phyloP scores from a whole-genome alignment of 495 filamentous ascomycete genomes.

The Lasiosphaeris hirsuta region DNA sequence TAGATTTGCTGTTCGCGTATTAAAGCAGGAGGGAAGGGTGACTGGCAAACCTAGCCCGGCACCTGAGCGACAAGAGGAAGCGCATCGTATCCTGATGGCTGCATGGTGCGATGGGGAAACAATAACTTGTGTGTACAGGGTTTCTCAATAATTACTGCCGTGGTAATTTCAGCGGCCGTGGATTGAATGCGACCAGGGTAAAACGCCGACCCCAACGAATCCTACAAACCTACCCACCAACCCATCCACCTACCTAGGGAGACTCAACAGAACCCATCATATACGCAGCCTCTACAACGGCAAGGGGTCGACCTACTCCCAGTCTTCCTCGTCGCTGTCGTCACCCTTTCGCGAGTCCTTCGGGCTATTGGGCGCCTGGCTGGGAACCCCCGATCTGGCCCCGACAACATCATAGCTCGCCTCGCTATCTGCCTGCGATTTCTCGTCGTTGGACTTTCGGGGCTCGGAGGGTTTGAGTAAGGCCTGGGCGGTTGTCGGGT shows the following conservation, averaged over 20 bases:
- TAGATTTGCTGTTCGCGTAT: slow-evolving; percentile 16
- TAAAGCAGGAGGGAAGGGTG: too few species aligned
- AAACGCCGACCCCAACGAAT: neutral
- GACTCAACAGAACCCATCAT: slow-evolving; percentile 5
- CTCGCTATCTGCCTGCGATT: slow-evolving; percentile 81
- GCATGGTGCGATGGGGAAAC: neutral
- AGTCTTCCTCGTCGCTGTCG: slow-evolving; percentile 59
- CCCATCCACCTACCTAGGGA: slow-evolving; percentile 6
- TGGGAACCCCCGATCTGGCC: slow-evolving; percentile 71
- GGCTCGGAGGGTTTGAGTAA: slow-evolving; percentile 59
- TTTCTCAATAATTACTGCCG: slow-evolving; percentile 1
- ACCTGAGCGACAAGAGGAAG: too few species aligned
- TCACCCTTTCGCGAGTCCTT: slow-evolving; percentile 54
- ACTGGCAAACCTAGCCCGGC: too few species aligned
- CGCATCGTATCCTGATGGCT: too few species aligned
- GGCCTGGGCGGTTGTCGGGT: slow-evolving; percentile 34
- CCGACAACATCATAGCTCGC: slow-evolving; percentile 88
- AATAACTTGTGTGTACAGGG: slow-evolving; percentile 8
- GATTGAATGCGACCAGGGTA: slow-evolving; percentile 6
- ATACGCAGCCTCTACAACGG: neutral
- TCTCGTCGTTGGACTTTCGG: slow-evolving; percentile 80
- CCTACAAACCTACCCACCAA: slow-evolving; percentile 1
- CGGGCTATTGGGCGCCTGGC: slow-evolving; percentile 69
- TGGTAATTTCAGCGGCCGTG: neutral
- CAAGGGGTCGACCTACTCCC: slow-evolving; percentile 59